Conservation (phyloP, 208 protist genomes). For the Leishmania braziliensis region DNA sequence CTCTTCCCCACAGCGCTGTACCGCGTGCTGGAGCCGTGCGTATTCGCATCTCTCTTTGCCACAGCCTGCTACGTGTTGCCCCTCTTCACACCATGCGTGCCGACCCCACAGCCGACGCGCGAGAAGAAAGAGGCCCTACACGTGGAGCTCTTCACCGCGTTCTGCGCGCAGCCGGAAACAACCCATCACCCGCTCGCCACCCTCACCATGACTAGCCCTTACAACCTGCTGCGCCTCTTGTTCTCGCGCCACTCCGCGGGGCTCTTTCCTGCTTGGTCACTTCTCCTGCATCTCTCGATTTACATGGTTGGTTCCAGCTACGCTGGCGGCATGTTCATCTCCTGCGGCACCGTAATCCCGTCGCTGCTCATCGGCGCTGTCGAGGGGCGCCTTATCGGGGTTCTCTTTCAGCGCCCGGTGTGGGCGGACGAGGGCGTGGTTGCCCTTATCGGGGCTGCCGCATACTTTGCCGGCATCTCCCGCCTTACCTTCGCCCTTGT, state of each 20-base stretch:
- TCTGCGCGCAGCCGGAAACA: conserved; percentile 42
- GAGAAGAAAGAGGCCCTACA: conserved; percentile 40
- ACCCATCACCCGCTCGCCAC: conserved; percentile 72
- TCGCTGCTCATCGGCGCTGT: conserved; percentile 83
- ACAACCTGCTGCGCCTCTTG: conserved; percentile 67
- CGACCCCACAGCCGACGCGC: conserved; percentile 39
- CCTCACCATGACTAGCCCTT: conserved; percentile 60
- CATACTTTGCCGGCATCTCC: conserved; percentile 84
- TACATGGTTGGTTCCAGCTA: conserved; percentile 72
- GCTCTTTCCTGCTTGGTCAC: conserved; percentile 48
- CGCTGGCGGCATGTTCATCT: conserved; percentile 74
- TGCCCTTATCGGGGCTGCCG: conserved; percentile 78
- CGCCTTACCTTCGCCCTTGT: conserved; percentile 84
- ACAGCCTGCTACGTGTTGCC: conserved; percentile 57
- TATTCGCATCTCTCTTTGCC: conserved; percentile 47
- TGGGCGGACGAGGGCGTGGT: conserved; percentile 82
- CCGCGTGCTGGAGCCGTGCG: conserved; percentile 62
- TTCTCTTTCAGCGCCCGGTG: conserved; percentile 40
- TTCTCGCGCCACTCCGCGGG: conserved; percentile 59
- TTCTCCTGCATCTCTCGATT: conserved; percentile 57
- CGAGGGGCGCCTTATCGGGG: conserved; percentile 67
- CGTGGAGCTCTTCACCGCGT: conserved; percentile 60
- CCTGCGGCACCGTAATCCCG: conserved; percentile 72
- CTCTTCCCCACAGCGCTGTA: conserved; percentile 44
- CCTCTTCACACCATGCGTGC: conserved; percentile 52